Conservation (phyloP, 2,329 filamentous ascomycete genomes). For the Diplodia intermedia region DNA sequence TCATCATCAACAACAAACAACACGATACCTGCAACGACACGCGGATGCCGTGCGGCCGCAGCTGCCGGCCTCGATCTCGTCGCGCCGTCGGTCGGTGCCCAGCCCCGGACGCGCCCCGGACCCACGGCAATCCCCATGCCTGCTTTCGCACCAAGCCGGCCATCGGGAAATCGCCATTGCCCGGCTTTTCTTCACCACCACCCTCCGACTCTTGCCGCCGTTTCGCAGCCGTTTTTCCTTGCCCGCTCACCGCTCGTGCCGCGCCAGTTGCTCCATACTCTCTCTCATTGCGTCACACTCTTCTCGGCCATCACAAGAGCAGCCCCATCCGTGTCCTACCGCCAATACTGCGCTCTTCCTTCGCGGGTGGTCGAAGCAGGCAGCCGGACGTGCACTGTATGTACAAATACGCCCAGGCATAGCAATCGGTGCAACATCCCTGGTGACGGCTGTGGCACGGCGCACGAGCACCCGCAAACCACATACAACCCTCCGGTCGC, state of each 20-base stretch:
- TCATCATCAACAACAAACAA: conserved; percentile 15
- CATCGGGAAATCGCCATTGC: not conserved
- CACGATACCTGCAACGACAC: not conserved
- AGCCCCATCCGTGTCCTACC: too few relatives aligned
- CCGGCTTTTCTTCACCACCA: not conserved
- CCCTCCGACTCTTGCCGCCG: conserved; percentile 3
- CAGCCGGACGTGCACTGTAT: too few relatives aligned
- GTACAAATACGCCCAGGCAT: too few relatives aligned
- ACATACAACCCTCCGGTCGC: not conserved
- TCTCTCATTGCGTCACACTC: not conserved
- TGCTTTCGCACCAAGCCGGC: not conserved
- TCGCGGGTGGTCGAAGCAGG: not conserved
- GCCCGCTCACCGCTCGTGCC: not conserved
- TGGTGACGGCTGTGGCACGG: not conserved
- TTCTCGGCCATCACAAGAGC: too few relatives aligned
- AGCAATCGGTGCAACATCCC: too few relatives aligned
- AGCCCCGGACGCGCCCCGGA: conserved; percentile 9
- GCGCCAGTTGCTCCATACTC: not conserved
- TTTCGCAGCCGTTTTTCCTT: conserved; percentile 4
- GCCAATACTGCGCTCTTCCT: too few relatives aligned
- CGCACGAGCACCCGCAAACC: not conserved
- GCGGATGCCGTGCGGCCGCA: conserved; percentile 1
- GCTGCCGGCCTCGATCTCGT: not conserved
- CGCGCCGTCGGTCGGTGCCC: not conserved
- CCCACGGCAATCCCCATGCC: conserved; percentile 12